Evolutionary conservation across 768 basidiomycete species (phyloP).

Genomic region (Tubosaeta sp.): DNA sequence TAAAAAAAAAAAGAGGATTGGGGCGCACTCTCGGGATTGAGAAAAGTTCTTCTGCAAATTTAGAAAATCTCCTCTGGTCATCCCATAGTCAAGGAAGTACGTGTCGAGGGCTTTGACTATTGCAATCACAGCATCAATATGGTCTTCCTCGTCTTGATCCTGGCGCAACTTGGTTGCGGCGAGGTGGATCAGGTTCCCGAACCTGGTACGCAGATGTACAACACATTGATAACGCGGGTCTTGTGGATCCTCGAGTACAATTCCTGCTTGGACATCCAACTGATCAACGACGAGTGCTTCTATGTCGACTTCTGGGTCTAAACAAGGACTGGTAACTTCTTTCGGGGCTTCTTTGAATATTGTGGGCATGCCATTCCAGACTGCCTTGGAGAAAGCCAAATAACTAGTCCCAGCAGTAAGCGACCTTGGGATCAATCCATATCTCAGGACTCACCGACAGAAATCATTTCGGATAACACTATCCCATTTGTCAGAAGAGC

Average conservation of each 20-base stretch:
- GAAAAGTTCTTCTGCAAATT: constrained; percentile 49
- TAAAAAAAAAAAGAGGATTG: not conserved
- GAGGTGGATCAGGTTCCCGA: constrained; percentile 62
- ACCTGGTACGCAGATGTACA: constrained; percentile 51
- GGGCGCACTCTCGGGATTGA: constrained; percentile 29
- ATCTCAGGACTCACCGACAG: constrained; percentile 56
- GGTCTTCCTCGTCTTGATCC: constrained; percentile 67
- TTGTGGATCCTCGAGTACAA: constrained; percentile 64
- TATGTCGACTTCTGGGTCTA: constrained; percentile 60
- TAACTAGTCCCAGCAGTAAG: constrained; percentile 39
- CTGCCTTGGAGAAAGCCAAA: constrained; percentile 66
- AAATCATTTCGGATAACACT: constrained; percentile 71
- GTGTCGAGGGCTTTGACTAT: constrained; percentile 73
- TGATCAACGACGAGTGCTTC: constrained; percentile 65
- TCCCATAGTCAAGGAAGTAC: constrained; percentile 67
- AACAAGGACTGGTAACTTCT: constrained; percentile 50
- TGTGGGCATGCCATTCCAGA: constrained; percentile 74
- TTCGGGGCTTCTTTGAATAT: constrained; percentile 58
- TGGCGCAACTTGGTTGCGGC: constrained; percentile 64
- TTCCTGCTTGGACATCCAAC: constrained; percentile 68
- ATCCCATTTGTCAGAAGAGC: constrained; percentile 54
- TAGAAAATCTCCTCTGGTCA: constrained; percentile 55
- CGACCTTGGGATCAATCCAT: not conserved
- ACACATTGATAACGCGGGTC: constrained; percentile 75
- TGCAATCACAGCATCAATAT: constrained; percentile 78